phyloP scores from a whole-genome alignment of 2,329 filamentous ascomycete species.

The Claviceps maximensis region DNA sequence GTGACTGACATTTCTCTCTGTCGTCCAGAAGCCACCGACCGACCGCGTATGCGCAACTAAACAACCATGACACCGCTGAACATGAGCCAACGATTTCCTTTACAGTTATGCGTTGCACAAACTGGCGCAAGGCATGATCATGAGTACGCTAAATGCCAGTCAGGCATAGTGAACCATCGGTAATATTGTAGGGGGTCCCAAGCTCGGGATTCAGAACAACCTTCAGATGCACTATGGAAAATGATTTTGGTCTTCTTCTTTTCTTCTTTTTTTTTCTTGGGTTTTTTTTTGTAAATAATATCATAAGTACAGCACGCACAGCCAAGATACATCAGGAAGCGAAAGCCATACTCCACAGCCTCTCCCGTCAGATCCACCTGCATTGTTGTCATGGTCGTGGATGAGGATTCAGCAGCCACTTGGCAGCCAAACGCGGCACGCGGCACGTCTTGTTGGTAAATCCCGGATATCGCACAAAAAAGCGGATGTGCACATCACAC shows the following conservation, averaged over 20 bases:
- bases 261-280: not conserved
- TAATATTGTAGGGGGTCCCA: no score
- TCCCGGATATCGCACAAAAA: no score
- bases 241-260: not conserved
- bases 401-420: no score
- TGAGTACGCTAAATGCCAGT: not conserved
- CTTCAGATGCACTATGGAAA: not conserved
- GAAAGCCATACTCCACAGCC: conserved; percentile 47
- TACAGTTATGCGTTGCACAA: not conserved
- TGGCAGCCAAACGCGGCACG: no score
- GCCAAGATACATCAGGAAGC: conserved; percentile 41
- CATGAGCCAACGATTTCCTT: not conserved
- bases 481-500: no score
- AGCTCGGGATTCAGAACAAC: no score
- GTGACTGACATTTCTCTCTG: not conserved
- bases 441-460: no score
- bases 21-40: not conserved
- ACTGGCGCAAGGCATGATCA: not conserved
- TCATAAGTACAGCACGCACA: no score
- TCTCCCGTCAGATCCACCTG: no score
- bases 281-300: not conserved
- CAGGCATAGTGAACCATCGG: not conserved
- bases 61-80: not conserved
- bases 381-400: no score
- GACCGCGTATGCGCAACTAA: not conserved